Evolutionary conservation across 495 filamentous ascomycete species (phyloP).

Genomic region (Penicillium antarcticum): DNA sequence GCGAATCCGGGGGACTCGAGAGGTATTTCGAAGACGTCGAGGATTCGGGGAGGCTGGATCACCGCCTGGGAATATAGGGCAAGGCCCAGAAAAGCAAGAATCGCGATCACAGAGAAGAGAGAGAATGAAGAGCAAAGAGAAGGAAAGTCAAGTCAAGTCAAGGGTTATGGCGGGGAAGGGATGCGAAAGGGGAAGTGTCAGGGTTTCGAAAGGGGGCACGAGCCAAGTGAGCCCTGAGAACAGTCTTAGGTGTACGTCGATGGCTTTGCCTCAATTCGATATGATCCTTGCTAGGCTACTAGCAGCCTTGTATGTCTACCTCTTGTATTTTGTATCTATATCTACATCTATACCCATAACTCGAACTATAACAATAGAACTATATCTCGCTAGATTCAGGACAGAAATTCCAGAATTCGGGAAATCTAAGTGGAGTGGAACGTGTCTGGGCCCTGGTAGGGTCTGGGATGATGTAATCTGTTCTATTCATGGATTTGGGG

Average conservation of each 20-base stretch:
- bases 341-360: too few relatives aligned
- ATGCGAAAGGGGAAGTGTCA: conserved; percentile 4
- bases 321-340: too few relatives aligned
- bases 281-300: too few relatives aligned
- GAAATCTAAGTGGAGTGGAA: not conserved
- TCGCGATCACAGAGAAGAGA: not conserved
- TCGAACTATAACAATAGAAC: too few relatives aligned
- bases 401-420: not conserved
- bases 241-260: too few relatives aligned
- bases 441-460: conserved; percentile 9
- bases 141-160: not conserved
- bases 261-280: too few relatives aligned
- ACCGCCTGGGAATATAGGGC: conserved; percentile 40
- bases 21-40: not conserved
- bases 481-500: not conserved
- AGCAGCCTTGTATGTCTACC: too few relatives aligned
- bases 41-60: conserved; percentile 25
- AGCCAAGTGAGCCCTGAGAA: conserved; percentile 4
- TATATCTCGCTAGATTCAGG: not conserved
- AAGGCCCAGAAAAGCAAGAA: conserved; percentile 36
- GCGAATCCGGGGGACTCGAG: conserved; percentile 15
- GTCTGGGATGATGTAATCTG: not conserved
- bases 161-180: not conserved
- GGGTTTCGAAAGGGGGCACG: conserved; percentile 13
- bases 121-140: not conserved